Evolutionary conservation across 2,329 filamentous ascomycete species (phyloP).

Genomic region (Pseudofabraea citricarpa): DNA sequence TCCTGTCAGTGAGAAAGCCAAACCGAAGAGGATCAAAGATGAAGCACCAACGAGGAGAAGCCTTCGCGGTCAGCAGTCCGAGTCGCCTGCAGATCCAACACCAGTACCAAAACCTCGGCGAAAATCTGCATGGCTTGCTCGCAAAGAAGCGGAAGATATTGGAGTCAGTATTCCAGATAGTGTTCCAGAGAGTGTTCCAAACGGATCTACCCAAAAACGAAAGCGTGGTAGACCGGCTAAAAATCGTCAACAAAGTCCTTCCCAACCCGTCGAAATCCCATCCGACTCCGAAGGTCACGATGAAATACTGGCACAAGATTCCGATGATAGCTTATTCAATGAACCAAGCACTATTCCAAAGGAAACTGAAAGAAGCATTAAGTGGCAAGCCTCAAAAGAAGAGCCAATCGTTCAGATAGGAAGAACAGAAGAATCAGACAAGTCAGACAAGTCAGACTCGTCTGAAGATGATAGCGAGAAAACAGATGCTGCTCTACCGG

Average conservation of each 20-base stretch:
- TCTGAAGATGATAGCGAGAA: background rate
- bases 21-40: conserved; percentile 3
- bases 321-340: conserved; percentile 17
- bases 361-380: background rate
- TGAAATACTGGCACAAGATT: conserved; percentile 4
- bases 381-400: conserved; percentile 4
- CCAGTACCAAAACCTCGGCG: conserved; percentile 13
- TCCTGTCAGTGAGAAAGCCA: background rate
- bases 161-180: conserved; percentile 1
- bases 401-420: conserved; percentile 6
- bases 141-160: conserved; percentile 17
- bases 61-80: conserved; percentile 7
- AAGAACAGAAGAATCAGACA: background rate
- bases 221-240: background rate
- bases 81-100: background rate
- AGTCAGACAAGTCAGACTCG: background rate
- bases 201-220: background rate
- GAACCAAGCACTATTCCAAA: conserved; percentile 10
- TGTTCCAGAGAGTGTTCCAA: background rate
- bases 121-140: conserved; percentile 22
- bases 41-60: conserved; percentile 10
- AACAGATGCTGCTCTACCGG: background rate
- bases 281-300: conserved; percentile 10
- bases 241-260: background rate
- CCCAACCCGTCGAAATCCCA: conserved; percentile 1